Evolutionary conservation across 495 filamentous ascomycete genomes (phyloP).

Genomic region (Penicillium samsonianum): DNA sequence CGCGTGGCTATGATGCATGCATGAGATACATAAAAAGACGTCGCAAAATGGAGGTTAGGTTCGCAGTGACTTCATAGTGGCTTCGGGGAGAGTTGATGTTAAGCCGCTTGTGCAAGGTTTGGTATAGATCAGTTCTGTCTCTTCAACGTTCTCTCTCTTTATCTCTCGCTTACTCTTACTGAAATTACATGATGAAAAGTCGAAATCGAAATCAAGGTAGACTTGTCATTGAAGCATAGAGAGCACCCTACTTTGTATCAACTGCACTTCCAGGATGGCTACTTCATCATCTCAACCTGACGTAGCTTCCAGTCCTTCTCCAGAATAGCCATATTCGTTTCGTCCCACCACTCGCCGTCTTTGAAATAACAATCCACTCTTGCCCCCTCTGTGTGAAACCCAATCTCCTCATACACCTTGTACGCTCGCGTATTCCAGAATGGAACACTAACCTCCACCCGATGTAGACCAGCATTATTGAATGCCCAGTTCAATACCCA

Average conservation of each 20-base stretch:
- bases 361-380: background rate
- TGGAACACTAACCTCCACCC: background rate
- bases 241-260: background rate
- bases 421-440: background rate
- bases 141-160: background rate
- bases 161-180: background rate
- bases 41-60: background rate
- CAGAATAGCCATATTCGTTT: background rate
- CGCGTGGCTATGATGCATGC: constrained; percentile 14
- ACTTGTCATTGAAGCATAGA: background rate
- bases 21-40: background rate
- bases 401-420: background rate
- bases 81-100: background rate
- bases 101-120: background rate
- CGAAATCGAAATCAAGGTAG: background rate
- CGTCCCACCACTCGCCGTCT: background rate
- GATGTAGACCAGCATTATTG: background rate
- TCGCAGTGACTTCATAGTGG: background rate
- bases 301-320: background rate
- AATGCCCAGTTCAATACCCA: background rate
- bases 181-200: background rate
- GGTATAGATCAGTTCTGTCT: background rate
- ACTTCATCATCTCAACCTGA: background rate
- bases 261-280: background rate
- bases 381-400: background rate